phyloP scores from a whole-genome alignment of 2,329 filamentous ascomycete genomes.

The Colletotrichum sp. region DNA sequence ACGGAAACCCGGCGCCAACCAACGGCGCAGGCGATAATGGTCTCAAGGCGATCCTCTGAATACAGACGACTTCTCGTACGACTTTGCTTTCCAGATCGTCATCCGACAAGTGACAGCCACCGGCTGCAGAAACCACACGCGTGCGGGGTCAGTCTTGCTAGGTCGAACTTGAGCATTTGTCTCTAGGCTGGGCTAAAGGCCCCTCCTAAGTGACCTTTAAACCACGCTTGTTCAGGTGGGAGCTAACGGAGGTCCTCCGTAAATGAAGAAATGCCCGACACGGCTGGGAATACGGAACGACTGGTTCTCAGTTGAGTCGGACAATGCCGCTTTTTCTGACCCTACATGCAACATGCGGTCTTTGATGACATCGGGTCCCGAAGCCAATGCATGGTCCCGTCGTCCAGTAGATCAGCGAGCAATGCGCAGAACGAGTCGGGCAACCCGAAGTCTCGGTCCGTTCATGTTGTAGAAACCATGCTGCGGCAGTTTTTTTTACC shows the following conservation, averaged over 20 bases:
- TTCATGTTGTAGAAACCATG: neutral
- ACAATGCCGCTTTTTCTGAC: neutral
- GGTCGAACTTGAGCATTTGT: neutral
- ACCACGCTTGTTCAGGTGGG: neutral
- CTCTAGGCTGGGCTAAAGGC: neutral
- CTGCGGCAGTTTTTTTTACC: neutral
- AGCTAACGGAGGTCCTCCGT: neutral
- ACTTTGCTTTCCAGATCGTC: neutral
- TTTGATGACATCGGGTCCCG: neutral
- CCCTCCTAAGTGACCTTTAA: neutral
- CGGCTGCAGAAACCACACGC: neutral
- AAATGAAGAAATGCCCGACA: neutral
- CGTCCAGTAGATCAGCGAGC: neutral
- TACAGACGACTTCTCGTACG: neutral
- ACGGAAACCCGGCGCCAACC: neutral
- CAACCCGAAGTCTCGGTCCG: neutral
- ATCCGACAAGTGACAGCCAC: neutral
- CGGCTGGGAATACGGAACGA: neutral
- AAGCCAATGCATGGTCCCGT: neutral
- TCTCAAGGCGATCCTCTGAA: neutral
- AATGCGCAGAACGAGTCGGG: neutral
- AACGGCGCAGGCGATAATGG: neutral
- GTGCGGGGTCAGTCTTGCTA: neutral
- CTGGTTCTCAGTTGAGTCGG: neutral
- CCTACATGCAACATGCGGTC: neutral